phyloP scores from a whole-genome alignment of 2,329 filamentous ascomycete genomes.

The Penicillium frequentans region DNA sequence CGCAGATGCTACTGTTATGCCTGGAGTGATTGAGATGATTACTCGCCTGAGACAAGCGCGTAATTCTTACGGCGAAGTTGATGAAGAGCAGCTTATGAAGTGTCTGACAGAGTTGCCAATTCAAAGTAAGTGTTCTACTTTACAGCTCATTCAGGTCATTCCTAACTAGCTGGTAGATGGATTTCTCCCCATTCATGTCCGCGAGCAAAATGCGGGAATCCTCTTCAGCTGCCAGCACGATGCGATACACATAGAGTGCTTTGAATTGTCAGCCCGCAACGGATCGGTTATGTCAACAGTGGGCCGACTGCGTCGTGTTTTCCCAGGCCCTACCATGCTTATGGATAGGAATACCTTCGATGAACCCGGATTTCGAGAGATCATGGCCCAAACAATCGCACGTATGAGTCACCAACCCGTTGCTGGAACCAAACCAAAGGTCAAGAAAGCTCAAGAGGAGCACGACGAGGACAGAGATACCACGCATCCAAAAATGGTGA shows the following conservation, averaged over 20 bases:
- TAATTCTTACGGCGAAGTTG: background rate
- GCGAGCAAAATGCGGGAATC: background rate
- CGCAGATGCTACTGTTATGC: background rate
- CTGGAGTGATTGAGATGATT: background rate
- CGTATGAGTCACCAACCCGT: slow-evolving; percentile 38
- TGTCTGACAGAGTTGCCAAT: background rate
- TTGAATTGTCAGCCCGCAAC: background rate
- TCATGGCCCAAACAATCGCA: slow-evolving; percentile 19
- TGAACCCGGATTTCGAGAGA: background rate
- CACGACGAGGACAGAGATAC: slow-evolving; percentile 52
- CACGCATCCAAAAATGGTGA: slow-evolving; percentile 51
- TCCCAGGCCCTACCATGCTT: background rate
- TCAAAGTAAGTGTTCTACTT: background rate
- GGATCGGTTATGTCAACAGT: background rate
- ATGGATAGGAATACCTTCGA: background rate
- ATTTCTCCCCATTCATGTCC: background rate
- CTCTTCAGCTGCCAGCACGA: background rate
- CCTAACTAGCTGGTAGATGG: background rate
- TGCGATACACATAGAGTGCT: background rate
- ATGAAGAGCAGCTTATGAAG: background rate
- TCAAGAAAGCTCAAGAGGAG: slow-evolving; percentile 39
- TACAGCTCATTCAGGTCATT: background rate
- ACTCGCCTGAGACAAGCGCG: background rate
- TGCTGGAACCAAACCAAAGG: slow-evolving; percentile 34
- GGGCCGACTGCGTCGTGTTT: background rate